These are phyloP conservation scores for Sphenostylis stenocarpa DNA, from an alignment of 306 rosid genomes.

Conservation along the genomic window DNA sequence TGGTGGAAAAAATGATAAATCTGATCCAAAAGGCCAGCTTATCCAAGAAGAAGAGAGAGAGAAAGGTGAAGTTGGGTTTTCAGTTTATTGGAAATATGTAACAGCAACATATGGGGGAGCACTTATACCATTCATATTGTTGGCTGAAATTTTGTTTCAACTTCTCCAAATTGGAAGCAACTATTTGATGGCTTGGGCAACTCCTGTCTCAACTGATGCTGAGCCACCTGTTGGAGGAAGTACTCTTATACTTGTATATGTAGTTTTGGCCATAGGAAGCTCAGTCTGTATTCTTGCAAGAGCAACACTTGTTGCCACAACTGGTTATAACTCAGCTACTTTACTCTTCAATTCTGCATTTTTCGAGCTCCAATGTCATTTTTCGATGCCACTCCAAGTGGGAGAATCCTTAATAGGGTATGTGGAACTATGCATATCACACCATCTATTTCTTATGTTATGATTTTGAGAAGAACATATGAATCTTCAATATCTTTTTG, in stretches of 20 bases:
- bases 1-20: constrained; percentile 25
- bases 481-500: background rate
- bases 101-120: constrained; percentile 61
- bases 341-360: constrained; percentile 50
- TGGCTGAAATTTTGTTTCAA: constrained; percentile 49
- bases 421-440: constrained; percentile 6
- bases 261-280: constrained; percentile 54
- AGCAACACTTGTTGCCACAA: constrained; percentile 40
- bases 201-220: constrained; percentile 48
- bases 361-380: constrained; percentile 73
- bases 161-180: constrained; percentile 64
- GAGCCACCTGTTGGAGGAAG: constrained; percentile 37
- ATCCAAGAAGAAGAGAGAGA: constrained; percentile 80
- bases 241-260: constrained; percentile 44
- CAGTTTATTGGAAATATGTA: constrained; percentile 58
- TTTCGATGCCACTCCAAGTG: constrained; percentile 75
- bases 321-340: constrained; percentile 61
- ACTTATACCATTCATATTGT: constrained; percentile 57
- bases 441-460: background rate
- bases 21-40: constrained; percentile 52
- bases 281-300: constrained; percentile 47
- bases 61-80: constrained; percentile 59
- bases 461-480: background rate
- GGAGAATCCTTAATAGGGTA: constrained; percentile 63
- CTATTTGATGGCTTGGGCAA: constrained; percentile 82